Conservation (phyloP, 2,329 filamentous ascomycete species). For the Domatiomyces catenatus region DNA sequence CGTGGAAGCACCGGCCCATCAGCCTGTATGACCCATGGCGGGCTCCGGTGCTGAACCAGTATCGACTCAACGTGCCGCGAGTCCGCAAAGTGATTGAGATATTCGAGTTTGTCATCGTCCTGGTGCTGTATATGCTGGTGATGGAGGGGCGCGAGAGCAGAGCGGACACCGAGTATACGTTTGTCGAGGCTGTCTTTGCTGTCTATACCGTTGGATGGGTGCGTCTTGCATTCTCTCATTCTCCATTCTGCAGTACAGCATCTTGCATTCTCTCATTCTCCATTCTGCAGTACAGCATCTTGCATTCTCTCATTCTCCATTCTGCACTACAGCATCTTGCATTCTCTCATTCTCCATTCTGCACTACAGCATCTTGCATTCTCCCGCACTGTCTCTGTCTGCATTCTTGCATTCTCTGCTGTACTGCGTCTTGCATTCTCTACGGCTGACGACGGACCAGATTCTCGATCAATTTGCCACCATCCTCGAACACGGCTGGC, state of each 20-base stretch:
- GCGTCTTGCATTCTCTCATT: neutral
- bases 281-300: too few relatives aligned
- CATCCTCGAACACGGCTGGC: constrained; percentile 60
- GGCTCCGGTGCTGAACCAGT: constrained; percentile 66
- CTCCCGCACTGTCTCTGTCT: too few relatives aligned
- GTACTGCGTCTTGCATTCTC: too few relatives aligned
- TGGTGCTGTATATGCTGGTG: constrained; percentile 53
- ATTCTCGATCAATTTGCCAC: constrained; percentile 58
- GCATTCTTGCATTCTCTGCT: too few relatives aligned
- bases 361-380: too few relatives aligned
- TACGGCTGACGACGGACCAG: constrained; percentile 4
- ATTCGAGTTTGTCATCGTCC: constrained; percentile 54
- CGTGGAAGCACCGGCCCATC: constrained; percentile 72
- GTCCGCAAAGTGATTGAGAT: constrained; percentile 63
- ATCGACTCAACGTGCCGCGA: constrained; percentile 66
- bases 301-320: too few relatives aligned
- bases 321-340: too few relatives aligned
- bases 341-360: too few relatives aligned
- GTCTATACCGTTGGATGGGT: constrained; percentile 67
- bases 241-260: too few relatives aligned
- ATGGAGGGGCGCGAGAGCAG: constrained; percentile 54
- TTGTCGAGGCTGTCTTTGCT: constrained; percentile 50
- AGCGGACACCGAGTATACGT: constrained; percentile 29
- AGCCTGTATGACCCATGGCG: constrained; percentile 63
- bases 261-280: too few relatives aligned